Conservation (phyloP, 2,329 filamentous ascomycete genomes). For the Neurospora crassa region DNA sequence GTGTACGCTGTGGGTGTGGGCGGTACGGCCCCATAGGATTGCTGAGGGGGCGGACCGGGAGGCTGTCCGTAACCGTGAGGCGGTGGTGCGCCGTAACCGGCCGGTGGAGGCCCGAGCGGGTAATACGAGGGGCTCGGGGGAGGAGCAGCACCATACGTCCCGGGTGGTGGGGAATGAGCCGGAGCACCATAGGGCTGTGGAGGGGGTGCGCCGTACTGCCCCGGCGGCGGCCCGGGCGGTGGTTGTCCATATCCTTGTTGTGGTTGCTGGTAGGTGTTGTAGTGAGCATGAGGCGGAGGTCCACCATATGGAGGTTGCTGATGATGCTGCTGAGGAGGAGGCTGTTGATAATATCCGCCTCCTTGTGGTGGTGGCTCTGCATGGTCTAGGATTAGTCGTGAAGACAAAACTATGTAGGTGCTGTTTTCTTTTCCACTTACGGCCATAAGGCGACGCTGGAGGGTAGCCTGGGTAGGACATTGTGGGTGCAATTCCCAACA, state of each 20-base stretch:
- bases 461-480: slow-evolving; percentile 28
- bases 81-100: slow-evolving; percentile 32
- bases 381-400: slow-evolving; percentile 1
- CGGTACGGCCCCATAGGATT: slow-evolving; percentile 24
- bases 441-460: slow-evolving; percentile 21
- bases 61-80: slow-evolving; percentile 20
- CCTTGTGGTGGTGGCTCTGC: slow-evolving; percentile 19
- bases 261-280: slow-evolving; percentile 8
- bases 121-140: slow-evolving; percentile 2
- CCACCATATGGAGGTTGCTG: slow-evolving; percentile 12
- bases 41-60: slow-evolving; percentile 25
- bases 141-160: slow-evolving; percentile 7
- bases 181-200: slow-evolving; percentile 15
- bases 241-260: slow-evolving; percentile 8
- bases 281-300: slow-evolving; percentile 9
- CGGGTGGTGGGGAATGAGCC: not conserved
- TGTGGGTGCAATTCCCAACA: not conserved
- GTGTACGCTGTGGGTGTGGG: slow-evolving; percentile 23
- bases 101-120: slow-evolving; percentile 19
- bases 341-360: slow-evolving; percentile 25
- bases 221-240: slow-evolving; percentile 17
- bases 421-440: slow-evolving; percentile 18
- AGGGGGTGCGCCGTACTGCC: slow-evolving; percentile 25
- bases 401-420: not conserved
- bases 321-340: slow-evolving; percentile 19